Percentiles rank a stretch among this genome's conserved stretches.
phyloP scores from a whole-genome alignment of 2,329 filamentous ascomycete genomes.

The Apiospora hydei region DNA sequence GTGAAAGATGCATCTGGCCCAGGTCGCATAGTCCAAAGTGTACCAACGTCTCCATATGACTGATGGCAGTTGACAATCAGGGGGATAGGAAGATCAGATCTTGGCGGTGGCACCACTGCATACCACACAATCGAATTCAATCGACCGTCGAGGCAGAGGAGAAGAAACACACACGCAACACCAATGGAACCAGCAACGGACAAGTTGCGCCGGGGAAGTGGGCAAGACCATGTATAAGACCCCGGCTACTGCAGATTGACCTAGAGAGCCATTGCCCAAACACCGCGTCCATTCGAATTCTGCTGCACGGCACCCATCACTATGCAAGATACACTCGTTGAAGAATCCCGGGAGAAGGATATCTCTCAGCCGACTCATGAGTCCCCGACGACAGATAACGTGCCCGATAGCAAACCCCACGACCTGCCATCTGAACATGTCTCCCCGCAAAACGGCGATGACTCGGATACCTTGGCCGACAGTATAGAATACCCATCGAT shows the following conservation, averaged over 20 bases:
- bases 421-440: neutral
- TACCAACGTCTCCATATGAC: neutral
- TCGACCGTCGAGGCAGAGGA: neutral
- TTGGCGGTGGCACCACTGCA: constrained; percentile 11
- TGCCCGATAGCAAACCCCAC: neutral
- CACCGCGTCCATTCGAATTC: neutral
- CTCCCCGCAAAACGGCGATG: neutral
- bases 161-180: neutral
- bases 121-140: neutral
- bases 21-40: neutral
- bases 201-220: neutral
- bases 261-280: neutral
- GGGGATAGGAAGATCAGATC: neutral
- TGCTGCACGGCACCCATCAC: neutral
- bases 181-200: neutral
- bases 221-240: constrained; percentile 3
- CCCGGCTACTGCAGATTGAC: neutral
- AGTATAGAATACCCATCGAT: constrained; percentile 45
- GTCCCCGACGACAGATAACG: too few species aligned
- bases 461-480: neutral
- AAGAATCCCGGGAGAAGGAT: neutral
- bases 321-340: neutral
- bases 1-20: neutral
- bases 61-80: neutral
- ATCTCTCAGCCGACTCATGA: neutral